Base-by-base conservation (phyloP, 352 stramenopile genomes). In the Phytopythium vexans region DNA sequence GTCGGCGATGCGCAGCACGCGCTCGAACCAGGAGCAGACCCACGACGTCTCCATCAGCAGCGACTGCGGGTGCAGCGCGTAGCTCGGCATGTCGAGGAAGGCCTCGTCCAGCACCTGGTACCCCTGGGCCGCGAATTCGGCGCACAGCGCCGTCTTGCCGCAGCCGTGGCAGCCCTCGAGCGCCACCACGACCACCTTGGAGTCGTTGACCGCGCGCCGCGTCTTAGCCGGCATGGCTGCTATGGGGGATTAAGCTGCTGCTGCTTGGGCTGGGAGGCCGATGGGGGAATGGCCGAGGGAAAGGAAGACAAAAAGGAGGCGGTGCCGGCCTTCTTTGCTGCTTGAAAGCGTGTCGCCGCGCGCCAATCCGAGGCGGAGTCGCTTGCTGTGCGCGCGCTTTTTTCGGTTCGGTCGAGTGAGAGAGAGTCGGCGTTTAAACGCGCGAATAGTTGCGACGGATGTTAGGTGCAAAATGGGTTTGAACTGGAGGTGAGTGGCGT, bases 1-100 rank as follows among this genome's bases (percentile, higher is more conserved):
- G 35, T 66, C 72, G 10, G 80, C 78, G 10, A 91, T 68, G 21
- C 79, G 77, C 44, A 96, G 58, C n/a, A 96, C 77, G 54, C 86
- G 80, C 64, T 92, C 79, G 57, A 96, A 96, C 85, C 87, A 96
- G 8, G 82, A 92, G 55, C 83, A 94, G 55, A 96, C 85, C 87
- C 87, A 96, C 33, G 77, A 86, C 35, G 85, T 95, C 61, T 96
- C 87, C 85, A 95, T 95, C 38, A 96, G 81, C 31, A 96, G 70
- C 27, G 85, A 93, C 64, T 96, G 87, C n/a, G 87, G 85, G 56
- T 92, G 81, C 52, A 96, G 68, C 31, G 80, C 77, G 52, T 94
- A 90, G 11, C 75, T 65, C 7, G 85, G 83, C 87, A 96, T 95
- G 72, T 91, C 70, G 59, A 96, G 82, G 60, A 96, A 96, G 31